phyloP scores from a whole-genome alignment of 1,284 basidiomycete species.

The Ganoderma sp. region DNA sequence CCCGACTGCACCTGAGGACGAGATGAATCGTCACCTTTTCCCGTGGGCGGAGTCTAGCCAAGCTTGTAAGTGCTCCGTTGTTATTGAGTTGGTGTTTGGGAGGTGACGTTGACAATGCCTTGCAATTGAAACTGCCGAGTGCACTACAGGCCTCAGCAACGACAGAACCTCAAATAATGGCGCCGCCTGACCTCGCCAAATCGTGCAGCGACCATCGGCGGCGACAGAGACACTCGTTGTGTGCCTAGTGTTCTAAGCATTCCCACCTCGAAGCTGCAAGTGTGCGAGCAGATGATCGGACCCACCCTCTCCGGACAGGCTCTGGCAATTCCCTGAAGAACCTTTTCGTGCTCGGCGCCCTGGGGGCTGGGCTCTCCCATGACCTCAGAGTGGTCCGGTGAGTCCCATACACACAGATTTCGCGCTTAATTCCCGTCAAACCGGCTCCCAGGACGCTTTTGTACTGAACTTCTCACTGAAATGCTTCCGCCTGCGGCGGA shows the following conservation, averaged over 20 bases:
- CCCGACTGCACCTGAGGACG: neutral
- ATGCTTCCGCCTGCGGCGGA: slow-evolving; percentile 1
- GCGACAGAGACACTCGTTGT: neutral
- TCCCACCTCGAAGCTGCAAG: slow-evolving; percentile 11
- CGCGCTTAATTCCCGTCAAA: slow-evolving; percentile 13
- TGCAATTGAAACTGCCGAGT: neutral
- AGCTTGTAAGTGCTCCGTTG: neutral
- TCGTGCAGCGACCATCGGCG: neutral
- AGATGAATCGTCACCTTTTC: neutral
- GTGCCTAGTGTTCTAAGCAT: slow-evolving; percentile 14
- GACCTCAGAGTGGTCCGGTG: slow-evolving; percentile 3
- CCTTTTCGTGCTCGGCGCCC: slow-evolving; percentile 19
- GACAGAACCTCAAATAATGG: neutral
- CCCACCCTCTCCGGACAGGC: neutral
- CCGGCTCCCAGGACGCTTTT: slow-evolving; percentile 23
- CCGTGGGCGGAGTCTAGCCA: neutral
- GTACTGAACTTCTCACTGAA: slow-evolving; percentile 21
- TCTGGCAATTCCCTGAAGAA: slow-evolving; percentile 1
- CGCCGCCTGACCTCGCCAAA: slow-evolving; percentile 6
- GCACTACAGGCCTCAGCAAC: neutral
- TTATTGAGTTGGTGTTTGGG: neutral
- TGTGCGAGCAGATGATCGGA: slow-evolving; percentile 10
- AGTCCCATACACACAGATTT: slow-evolving; percentile 5
- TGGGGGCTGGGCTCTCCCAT: slow-evolving; percentile 5
- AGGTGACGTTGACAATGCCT: neutral